Conservation (phyloP, 73 alveolate genomes). For the Uronychia binucleata region DNA sequence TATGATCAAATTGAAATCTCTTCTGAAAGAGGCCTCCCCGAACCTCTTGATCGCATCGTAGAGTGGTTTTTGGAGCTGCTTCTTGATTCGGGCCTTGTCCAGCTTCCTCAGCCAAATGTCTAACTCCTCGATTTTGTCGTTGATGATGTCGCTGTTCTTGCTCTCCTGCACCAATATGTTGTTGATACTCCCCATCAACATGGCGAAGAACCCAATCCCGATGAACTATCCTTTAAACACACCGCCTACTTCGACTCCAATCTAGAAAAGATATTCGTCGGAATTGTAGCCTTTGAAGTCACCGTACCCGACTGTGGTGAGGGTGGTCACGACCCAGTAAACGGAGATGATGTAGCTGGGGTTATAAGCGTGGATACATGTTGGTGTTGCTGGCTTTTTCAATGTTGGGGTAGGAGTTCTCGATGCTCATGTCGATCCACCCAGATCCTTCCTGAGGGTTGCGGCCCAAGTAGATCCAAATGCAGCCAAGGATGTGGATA, state of each 20-base stretch:
- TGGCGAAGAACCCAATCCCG: conserved; percentile 66
- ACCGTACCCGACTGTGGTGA: conserved; percentile 72
- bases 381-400: conserved; percentile 6
- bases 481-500: conserved; percentile 59
- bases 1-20: conserved; percentile 48
- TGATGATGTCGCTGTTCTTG: conserved; percentile 40
- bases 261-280: conserved; percentile 50
- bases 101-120: conserved; percentile 62
- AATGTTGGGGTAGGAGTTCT: conserved; percentile 3
- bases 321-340: conserved; percentile 57
- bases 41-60: conserved; percentile 55
- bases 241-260: conserved; percentile 45
- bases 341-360: conserved; percentile 46
- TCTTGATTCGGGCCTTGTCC: conserved; percentile 37
- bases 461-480: conserved; percentile 54
- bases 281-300: conserved; percentile 61
- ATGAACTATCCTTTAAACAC: conserved; percentile 21
- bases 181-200: conserved; percentile 63
- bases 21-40: conserved; percentile 46
- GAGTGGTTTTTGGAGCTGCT: conserved; percentile 47
- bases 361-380: conserved; percentile 1
- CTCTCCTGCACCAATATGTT: conserved; percentile 44
- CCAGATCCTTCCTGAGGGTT: conserved; percentile 5
- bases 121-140: conserved; percentile 61
- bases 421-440: conserved; percentile 24